A percentile compares a stretch with the other conserved stretches of the same genome.
These are phyloP conservation scores for Alternaria arbusti DNA, from an alignment of 2,329 filamentous ascomycete species.

Conservation along the genomic window DNA sequence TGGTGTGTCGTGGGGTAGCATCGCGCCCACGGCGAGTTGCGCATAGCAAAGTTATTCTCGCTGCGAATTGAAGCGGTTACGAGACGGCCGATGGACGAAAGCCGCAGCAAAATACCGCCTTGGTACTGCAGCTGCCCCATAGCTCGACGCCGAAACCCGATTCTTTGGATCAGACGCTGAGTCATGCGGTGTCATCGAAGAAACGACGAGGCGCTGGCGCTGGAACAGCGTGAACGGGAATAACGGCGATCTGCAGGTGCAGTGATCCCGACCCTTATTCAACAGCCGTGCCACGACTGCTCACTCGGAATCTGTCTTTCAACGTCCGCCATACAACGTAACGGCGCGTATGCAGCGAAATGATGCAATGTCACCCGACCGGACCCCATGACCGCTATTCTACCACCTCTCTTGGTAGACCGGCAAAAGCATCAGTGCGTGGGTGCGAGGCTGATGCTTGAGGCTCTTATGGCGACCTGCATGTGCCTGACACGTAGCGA, in stretches of 20 bases:
- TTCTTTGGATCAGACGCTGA: neutral
- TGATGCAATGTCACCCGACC: neutral
- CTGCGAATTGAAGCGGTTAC: neutral
- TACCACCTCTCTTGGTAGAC: neutral
- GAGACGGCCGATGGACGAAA: neutral
- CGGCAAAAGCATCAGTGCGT: neutral
- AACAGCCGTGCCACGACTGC: conserved; percentile 7
- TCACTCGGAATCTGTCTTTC: neutral
- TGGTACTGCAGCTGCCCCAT: neutral
- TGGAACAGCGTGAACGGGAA: conserved; percentile 1
- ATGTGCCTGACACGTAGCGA: conserved; percentile 2
- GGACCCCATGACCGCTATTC: neutral
- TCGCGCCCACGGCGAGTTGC: neutral
- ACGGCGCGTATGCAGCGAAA: neutral
- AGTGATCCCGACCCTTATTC: conserved; percentile 12
- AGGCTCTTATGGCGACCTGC: conserved; percentile 1
- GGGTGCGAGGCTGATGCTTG: neutral
- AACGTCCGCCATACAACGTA: neutral
- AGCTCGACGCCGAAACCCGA: neutral
- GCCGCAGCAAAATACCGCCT: neutral
- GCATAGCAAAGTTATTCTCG: neutral
- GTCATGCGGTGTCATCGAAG: neutral
- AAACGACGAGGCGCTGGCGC: conserved; percentile 18
- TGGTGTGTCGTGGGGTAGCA: neutral
- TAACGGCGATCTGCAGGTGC: conserved; percentile 21